A percentile compares a stretch with the other conserved stretches of the same genome.
phyloP scores from a whole-genome alignment of 257 asterid genomes.

The Ilex aquifolium region DNA sequence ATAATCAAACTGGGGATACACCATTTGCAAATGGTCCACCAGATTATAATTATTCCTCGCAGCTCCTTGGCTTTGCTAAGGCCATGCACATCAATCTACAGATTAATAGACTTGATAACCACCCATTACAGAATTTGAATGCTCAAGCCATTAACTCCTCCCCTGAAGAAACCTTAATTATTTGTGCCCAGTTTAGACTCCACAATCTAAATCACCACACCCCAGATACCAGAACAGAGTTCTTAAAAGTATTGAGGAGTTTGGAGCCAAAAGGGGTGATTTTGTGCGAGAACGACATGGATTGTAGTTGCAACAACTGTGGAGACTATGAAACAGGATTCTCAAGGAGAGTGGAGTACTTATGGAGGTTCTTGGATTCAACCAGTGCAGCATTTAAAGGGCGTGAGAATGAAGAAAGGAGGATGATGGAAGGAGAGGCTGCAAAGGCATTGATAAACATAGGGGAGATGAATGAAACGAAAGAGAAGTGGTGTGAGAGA shows the following conservation, averaged over 20 bases:
- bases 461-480: conserved; percentile 71
- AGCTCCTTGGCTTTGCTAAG: conserved; percentile 61
- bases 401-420: conserved; percentile 70
- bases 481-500: conserved; percentile 77
- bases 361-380: conserved; percentile 76
- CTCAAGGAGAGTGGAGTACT: conserved; percentile 56
- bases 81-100: conserved; percentile 63
- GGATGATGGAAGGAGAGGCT: conserved; percentile 88
- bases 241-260: conserved; percentile 38
- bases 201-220: conserved; percentile 52
- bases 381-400: conserved; percentile 72
- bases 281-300: conserved; percentile 60
- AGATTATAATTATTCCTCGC: conserved; percentile 54
- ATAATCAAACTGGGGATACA: conserved; percentile 25
- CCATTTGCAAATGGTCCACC: conserved; percentile 54
- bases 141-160: conserved; percentile 45
- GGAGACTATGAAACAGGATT: conserved; percentile 64
- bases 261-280: conserved; percentile 63
- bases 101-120: conserved; percentile 52
- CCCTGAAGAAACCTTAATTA: conserved; percentile 50
- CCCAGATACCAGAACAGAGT: conserved; percentile 57
- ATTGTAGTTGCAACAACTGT: conserved; percentile 65
- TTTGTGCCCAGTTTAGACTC: conserved; percentile 68
- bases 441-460: conserved; percentile 49
- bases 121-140: conserved; percentile 47